phyloP scores from a whole-genome alignment of 768 basidiomycete genomes.

The Trametes punicea region DNA sequence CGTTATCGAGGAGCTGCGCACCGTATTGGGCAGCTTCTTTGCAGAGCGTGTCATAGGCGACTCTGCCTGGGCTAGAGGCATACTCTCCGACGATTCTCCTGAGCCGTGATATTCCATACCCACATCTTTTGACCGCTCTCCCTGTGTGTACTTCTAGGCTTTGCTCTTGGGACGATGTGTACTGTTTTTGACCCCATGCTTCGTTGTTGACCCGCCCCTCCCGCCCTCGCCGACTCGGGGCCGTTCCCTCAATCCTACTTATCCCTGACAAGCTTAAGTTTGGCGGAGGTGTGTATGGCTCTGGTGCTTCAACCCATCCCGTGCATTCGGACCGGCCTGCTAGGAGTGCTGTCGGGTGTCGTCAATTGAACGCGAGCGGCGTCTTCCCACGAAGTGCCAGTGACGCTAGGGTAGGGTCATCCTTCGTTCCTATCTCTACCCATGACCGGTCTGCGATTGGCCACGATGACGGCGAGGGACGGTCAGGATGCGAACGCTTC shows the following conservation, averaged over 20 bases:
- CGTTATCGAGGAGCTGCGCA: slow-evolving; percentile 44
- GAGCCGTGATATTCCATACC: neutral
- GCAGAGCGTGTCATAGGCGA: slow-evolving; percentile 53
- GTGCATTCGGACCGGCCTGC: neutral
- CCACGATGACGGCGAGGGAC: neutral
- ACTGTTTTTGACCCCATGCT: neutral
- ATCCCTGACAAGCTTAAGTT: too few relatives aligned
- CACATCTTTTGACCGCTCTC: neutral
- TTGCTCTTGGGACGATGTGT: slow-evolving; percentile 5
- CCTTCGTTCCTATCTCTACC: neutral
- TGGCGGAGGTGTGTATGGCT: neutral
- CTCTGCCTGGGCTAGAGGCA: slow-evolving; percentile 60
- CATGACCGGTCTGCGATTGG: neutral
- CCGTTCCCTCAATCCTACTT: too few relatives aligned
- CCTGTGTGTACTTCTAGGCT: slow-evolving; percentile 9
- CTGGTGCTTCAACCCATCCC: too few relatives aligned
- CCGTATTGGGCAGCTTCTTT: slow-evolving; percentile 61
- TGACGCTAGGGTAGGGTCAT: neutral
- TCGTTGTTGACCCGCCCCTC: neutral
- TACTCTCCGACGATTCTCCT: slow-evolving; percentile 34
- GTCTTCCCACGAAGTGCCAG: neutral
- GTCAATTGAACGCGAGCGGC: neutral
- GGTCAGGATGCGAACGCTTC: slow-evolving; percentile 11
- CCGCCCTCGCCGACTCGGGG: too few relatives aligned
- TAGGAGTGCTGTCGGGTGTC: too few relatives aligned